These are phyloP conservation scores for Nelumbo lutea DNA, from an alignment of 164 flowering plant species.

Conservation along the genomic window DNA sequence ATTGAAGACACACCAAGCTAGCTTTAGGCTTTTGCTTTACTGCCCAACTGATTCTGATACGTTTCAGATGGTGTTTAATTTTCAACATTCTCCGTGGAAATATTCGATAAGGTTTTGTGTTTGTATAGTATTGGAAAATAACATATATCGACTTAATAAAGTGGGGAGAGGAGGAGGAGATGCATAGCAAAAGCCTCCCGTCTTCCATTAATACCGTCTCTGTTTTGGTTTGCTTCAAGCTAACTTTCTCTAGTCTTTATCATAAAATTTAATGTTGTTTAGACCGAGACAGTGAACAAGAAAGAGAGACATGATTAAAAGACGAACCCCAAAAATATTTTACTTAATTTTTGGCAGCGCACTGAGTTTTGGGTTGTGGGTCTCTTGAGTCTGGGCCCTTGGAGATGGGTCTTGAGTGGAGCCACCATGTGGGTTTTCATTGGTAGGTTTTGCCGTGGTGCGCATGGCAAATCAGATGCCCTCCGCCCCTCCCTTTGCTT, in stretches of 20 bases:
- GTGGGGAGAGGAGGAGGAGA: background rate
- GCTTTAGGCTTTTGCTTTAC: constrained; percentile 11
- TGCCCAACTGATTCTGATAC: constrained; percentile 27
- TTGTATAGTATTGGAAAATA: background rate
- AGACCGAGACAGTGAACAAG: background rate
- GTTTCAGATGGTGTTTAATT: constrained; percentile 10
- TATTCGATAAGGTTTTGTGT: constrained; percentile 18
- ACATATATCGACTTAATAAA: no score
- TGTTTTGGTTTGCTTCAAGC: background rate
- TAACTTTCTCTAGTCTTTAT: background rate
- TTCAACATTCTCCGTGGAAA: constrained; percentile 35
- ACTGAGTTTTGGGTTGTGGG: background rate
- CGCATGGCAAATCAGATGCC: no score
- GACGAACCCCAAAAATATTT: constrained; percentile 2
- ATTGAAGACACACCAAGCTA: background rate
- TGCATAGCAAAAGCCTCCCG: background rate
- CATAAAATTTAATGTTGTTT: background rate
- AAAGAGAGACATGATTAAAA: constrained; percentile 26
- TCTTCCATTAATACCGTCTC: background rate
- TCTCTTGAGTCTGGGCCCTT: background rate
- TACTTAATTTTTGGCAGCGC: constrained; percentile 12
- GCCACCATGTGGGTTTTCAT: background rate
- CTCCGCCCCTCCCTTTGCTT: no score
- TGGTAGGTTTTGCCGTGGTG: no score
- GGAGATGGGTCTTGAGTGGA: background rate